Evolutionary conservation across 2,329 filamentous ascomycete genomes (phyloP).

Genomic region (Ceratocystis alfenasii): DNA sequence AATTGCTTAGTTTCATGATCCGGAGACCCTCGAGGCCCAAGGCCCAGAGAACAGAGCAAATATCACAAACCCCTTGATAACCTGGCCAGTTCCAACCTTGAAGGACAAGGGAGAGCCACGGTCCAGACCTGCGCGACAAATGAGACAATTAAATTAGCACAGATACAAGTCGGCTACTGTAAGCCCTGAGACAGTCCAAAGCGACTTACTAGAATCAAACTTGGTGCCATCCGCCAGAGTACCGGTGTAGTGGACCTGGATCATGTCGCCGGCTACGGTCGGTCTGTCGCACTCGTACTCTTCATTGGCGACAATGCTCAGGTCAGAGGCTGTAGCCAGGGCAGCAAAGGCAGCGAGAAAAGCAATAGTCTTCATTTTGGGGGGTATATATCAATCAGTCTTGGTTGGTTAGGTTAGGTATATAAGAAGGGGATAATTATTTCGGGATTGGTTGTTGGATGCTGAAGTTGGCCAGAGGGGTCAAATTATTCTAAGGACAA

Average conservation of each 20-base stretch:
- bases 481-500: background rate
- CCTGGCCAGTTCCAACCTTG: conserved; percentile 63
- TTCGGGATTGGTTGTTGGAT: background rate
- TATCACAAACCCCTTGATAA: conserved; percentile 68
- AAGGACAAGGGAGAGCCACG: conserved; percentile 66
- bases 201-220: conserved; percentile 61
- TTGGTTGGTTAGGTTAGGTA: background rate
- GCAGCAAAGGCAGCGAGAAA: conserved; percentile 41
- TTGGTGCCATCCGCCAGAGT: conserved; percentile 64
- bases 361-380: conserved; percentile 38
- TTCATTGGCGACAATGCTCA: conserved; percentile 67
- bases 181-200: background rate
- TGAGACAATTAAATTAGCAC: conserved; percentile 14
- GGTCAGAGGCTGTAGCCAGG: conserved; percentile 44
- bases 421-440: background rate
- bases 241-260: conserved; percentile 81
- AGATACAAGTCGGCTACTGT: background rate
- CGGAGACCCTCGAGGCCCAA: background rate
- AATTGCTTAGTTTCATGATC: conserved; percentile 23
- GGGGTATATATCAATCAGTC: conserved; percentile 19
- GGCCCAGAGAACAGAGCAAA: background rate
- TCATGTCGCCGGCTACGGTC: conserved; percentile 61
- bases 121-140: conserved; percentile 47
- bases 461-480: background rate
- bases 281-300: conserved; percentile 69